Conservation (phyloP, 257 asterid species). For the Solanum clarkiae region DNA sequence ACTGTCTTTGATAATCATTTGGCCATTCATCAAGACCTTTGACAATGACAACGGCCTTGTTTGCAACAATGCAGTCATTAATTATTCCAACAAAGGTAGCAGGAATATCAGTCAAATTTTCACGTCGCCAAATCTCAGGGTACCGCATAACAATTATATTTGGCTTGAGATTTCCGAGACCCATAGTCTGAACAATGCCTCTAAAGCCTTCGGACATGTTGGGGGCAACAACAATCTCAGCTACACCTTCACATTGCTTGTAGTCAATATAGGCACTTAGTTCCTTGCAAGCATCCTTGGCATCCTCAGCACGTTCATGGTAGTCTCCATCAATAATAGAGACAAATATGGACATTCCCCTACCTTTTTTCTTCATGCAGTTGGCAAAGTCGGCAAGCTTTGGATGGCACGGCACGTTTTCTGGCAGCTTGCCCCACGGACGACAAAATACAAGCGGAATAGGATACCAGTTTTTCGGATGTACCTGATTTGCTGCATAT, state of each 20-base stretch:
- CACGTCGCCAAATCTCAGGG: conserved; percentile 97
- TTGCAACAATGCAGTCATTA: conserved; percentile 92
- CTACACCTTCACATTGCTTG: conserved; percentile 96
- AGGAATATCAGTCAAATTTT: conserved; percentile 76
- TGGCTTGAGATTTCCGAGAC: conserved; percentile 95
- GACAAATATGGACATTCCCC: conserved; percentile 95
- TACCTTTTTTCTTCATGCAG: conserved; percentile 94
- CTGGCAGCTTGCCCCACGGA: conserved; percentile 98
- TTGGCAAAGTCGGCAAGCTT: conserved; percentile 97
- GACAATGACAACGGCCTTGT: conserved; percentile 90
- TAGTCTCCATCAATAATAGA: conserved; percentile 94
- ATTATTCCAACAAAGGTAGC: conserved; percentile 84
- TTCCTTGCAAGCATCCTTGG: conserved; percentile 81
- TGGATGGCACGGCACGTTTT: conserved; percentile 97
- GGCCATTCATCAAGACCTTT: conserved; percentile 99
- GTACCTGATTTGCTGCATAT: conserved; percentile 83
- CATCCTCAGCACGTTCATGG: conserved; percentile 86
- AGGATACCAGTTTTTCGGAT: conserved; percentile 98
- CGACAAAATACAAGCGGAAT: conserved; percentile 95
- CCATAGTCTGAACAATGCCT: conserved; percentile 95
- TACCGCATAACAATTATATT: conserved; percentile 89
- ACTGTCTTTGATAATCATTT: conserved; percentile 87
- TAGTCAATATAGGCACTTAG: conserved; percentile 84
- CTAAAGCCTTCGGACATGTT: conserved; percentile 91
- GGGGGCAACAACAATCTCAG: conserved; percentile 92